Percentiles rank a stretch among this genome's conserved stretches.
Evolutionary conservation across 441 rosid genomes (phyloP).

Genomic region (Aquilaria agallochum): DNA sequence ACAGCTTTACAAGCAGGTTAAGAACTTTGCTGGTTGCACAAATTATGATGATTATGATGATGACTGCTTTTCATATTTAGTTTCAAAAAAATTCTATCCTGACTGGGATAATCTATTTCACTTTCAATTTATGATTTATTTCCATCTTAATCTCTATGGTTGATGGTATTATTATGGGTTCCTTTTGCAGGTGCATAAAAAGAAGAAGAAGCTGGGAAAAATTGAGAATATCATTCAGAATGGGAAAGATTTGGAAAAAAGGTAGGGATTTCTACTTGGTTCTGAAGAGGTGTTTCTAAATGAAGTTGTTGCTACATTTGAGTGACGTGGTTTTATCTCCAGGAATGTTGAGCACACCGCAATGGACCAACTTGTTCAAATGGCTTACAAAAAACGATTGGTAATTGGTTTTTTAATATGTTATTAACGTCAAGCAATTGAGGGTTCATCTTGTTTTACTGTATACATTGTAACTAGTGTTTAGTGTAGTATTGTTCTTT

Average conservation of each 20-base stretch:
- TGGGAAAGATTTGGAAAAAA: slow-evolving; percentile 49
- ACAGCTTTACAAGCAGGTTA: slow-evolving; percentile 69
- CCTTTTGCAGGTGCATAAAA: slow-evolving; percentile 47
- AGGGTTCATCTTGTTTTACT: too few species aligned
- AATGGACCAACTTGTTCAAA: slow-evolving; percentile 82
- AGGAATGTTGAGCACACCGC: slow-evolving; percentile 74
- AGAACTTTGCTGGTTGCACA: background rate
- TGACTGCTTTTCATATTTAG: too few species aligned
- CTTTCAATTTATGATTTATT: background rate
- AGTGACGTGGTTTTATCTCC: slow-evolving; percentile 27
- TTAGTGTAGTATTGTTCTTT: too few species aligned
- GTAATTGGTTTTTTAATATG: slow-evolving; percentile 29
- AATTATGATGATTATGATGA: background rate
- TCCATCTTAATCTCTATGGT: background rate
- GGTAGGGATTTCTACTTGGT: slow-evolving; percentile 34
- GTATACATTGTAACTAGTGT: too few species aligned
- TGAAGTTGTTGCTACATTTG: slow-evolving; percentile 14
- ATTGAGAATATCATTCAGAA: slow-evolving; percentile 50
- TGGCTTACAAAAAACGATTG: slow-evolving; percentile 79
- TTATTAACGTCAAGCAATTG: too few species aligned
- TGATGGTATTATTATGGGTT: background rate
- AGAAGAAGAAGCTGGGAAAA: slow-evolving; percentile 59
- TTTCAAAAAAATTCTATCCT: too few species aligned
- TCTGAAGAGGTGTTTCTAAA: slow-evolving; percentile 16
- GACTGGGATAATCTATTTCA: background rate